Base-by-base conservation (phyloP, 768 basidiomycete genomes). In the Pleurotus giganteus region DNA sequence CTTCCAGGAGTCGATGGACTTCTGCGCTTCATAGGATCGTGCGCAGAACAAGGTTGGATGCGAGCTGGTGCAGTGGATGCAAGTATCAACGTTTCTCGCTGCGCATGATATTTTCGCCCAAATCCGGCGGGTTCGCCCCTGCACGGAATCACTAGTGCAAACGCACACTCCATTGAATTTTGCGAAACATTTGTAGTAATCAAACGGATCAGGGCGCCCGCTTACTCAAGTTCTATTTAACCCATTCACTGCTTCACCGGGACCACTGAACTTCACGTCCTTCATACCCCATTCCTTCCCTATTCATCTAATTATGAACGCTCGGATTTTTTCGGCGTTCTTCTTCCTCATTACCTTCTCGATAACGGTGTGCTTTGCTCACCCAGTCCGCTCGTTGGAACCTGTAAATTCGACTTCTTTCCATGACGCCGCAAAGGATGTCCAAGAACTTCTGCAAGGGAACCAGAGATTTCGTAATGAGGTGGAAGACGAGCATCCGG, bases 391-490 rank as follows among this genome's bases (percentile, higher is more conserved):
- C 27, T 51, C 34, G 8, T 51, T 51, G 37, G 32, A 51, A 51
- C 29, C 49, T n/a, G 34, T 51, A 12, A 37, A 51, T 36, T 51
- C 49, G 34, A 51, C 32, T 23, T 39, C 49, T 51, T 51, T 51
- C 19, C 21, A n/a, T 21, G 28, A 24, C n/a, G 31, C 27, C 5
- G 27, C 46, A 32, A 11, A 17, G 19, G 49, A 51, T 24, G 24
- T 51, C 9, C 49, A 51, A 4, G 31, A 51, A 23, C 19, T 51
- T 9, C 23, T 51, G 2, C 29, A 34, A 37, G 49, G 49, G 15
- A 51, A 51, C n/a, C 19, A 15, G 23, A 15, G 21, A n/a, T 51
- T 51, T 26, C 31, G 49, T n/a, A 37, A 29, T 15, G 49, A 51
- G 26, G 32, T 51, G 9, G 34, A 51, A 19, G 11, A 28, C 2